Evolutionary conservation across 164 flowering plant genomes (phyloP), one percentile per base, ranked within the genome.

Genomic region (Chimonanthus salicifolius): DNA sequence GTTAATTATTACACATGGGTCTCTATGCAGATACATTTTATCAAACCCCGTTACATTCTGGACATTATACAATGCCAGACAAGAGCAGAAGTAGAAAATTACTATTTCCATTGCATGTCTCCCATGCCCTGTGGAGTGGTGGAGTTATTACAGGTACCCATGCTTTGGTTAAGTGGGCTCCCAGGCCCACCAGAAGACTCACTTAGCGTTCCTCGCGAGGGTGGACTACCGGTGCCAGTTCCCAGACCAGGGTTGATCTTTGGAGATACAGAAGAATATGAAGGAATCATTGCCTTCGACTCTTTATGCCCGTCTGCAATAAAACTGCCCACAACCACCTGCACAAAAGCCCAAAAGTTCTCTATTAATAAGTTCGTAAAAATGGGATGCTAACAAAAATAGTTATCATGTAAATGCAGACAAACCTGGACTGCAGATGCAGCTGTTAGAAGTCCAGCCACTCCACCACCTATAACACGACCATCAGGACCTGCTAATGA

Each of bases 401-500:
- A 54, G 60, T 54, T 15, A 54, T 10, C 6, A 46, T 8, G 5
- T 18, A 49, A 47, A 54, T 16, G 10, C 11, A 80, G 9, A 49
- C 73, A 71, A 66, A 92, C 98, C 94, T 94, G 97, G 69, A 94
- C 89, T 63, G 94, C 92, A 58, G 96, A 77, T 72, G 98, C 96
- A 13, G 97, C 98, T 8, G 86, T 88, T 51, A 94, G 82, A 69
- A 90, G 85, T 70, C 98, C 97, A 21, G 97, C 94, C 71, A 94
- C 97, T 58, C 91, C 80, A 75, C 98, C 98, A 67, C 98, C 98
- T 54, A 92, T 77, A 69, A 94, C 94, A 21, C 96, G 91, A 11
- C 98, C 97, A 84, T 94, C 96, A 18, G 96, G 91, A 54, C 94
- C 97, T 20, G 97, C 87, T 65, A 94, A 74, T 2, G 93, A 83